phyloP scores from a whole-genome alignment of 257 asterid species.

The Scutellaria barbata region DNA sequence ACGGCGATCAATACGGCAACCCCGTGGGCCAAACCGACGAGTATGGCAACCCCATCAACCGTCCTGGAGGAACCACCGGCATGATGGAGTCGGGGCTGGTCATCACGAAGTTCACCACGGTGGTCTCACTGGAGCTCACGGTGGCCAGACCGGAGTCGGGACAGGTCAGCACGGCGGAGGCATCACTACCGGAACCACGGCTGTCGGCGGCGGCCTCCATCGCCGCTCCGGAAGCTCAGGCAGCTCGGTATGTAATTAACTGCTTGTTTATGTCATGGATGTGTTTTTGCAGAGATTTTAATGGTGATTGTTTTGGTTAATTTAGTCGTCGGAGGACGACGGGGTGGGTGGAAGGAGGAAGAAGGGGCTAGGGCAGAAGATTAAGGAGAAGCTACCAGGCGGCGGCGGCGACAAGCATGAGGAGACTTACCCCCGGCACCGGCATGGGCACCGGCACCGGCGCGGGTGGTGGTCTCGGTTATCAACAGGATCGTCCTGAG shows the following conservation, averaged over 20 bases:
- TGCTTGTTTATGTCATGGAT: no score
- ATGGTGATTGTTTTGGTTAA: neutral
- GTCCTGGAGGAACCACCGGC: neutral
- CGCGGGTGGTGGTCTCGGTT: neutral
- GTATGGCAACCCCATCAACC: slow-evolving; percentile 61
- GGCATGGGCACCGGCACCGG: neutral
- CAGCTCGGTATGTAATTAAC: slow-evolving; percentile 47
- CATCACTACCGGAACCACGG: slow-evolving; percentile 25
- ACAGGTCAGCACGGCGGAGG: slow-evolving; percentile 30
- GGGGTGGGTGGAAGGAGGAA: slow-evolving; percentile 64
- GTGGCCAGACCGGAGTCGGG: slow-evolving; percentile 25
- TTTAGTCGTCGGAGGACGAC: slow-evolving; percentile 50
- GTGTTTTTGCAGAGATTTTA: neutral
- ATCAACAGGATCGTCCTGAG: no score
- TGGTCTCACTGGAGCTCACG: no score
- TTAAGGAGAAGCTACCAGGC: slow-evolving; percentile 53
- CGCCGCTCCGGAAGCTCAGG: slow-evolving; percentile 54
- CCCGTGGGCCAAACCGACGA: slow-evolving; percentile 54
- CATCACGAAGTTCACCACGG: no score
- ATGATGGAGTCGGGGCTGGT: slow-evolving; percentile 28
- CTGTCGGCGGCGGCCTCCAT: slow-evolving; percentile 36
- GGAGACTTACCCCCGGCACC: slow-evolving; percentile 17
- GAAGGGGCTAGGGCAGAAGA: slow-evolving; percentile 58
- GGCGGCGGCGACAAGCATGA: slow-evolving; percentile 54
- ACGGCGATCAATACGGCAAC: slow-evolving; percentile 44